Percentiles rank a stretch among this genome's conserved stretches.
phyloP scores from a whole-genome alignment of 306 rosid species.

The Fragaria ananassa region DNA sequence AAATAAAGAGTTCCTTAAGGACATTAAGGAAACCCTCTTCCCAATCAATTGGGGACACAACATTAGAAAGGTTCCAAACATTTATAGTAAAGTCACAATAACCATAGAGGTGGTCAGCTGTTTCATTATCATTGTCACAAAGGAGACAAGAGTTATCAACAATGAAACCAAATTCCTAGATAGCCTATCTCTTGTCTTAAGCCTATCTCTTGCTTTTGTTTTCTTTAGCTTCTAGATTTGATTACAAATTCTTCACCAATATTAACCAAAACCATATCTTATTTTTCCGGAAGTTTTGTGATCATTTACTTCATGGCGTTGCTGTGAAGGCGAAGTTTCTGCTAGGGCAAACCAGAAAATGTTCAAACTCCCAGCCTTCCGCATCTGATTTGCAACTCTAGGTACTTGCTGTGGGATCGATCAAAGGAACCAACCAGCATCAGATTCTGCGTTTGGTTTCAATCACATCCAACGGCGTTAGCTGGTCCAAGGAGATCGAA shows the following conservation, averaged over 20 bases:
- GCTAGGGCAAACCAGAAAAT: conserved; percentile 18
- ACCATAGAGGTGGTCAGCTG: no score
- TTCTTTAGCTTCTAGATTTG: background rate
- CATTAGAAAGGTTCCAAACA: no score
- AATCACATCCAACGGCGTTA: conserved; percentile 34
- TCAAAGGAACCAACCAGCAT: conserved; percentile 44
- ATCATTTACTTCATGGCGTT: background rate
- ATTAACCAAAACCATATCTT: background rate
- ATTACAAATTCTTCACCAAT: background rate
- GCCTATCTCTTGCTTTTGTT: background rate
- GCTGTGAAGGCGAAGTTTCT: background rate
- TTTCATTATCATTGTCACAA: no score
- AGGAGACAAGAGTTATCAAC: no score
- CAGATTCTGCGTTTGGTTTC: conserved; percentile 49
- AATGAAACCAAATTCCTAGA: no score
- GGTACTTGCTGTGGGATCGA: conserved; percentile 40
- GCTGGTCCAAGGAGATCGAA: conserved; percentile 47
- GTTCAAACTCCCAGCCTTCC: conserved; percentile 42
- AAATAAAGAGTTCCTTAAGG: no score
- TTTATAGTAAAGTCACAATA: no score
- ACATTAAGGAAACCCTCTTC: no score
- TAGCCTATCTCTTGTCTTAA: no score
- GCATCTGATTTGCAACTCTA: conserved; percentile 32
- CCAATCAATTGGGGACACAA: no score
- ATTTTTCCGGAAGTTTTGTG: no score